phyloP scores from a whole-genome alignment of 1,284 basidiomycete species.

The Bjerkandera adusta region DNA sequence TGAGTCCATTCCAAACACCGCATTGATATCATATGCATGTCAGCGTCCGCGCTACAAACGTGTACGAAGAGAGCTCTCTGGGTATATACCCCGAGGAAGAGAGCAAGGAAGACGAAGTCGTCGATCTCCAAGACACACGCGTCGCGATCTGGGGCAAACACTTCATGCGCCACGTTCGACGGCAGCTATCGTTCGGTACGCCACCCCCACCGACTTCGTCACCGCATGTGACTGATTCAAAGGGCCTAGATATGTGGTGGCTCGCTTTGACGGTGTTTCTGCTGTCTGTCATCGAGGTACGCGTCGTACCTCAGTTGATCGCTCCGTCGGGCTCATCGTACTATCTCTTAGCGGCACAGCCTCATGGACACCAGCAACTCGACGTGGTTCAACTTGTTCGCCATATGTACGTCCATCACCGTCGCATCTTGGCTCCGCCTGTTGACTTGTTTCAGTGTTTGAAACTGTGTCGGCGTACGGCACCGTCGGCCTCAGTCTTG shows the following conservation, averaged over 20 bases:
- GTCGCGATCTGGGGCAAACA: slow-evolving; percentile 75
- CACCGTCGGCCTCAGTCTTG: slow-evolving; percentile 73
- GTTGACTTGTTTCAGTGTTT: slow-evolving; percentile 38
- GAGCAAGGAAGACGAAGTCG: slow-evolving; percentile 42
- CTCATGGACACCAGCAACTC: slow-evolving; percentile 41
- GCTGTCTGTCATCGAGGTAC: slow-evolving; percentile 85
- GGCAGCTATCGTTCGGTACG: slow-evolving; percentile 85
- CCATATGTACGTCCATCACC: slow-evolving; percentile 23
- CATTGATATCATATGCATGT: neutral
- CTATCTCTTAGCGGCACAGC: slow-evolving; percentile 55
- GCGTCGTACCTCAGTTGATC: too few species aligned
- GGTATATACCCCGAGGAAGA: slow-evolving; percentile 66
- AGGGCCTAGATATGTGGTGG: slow-evolving; percentile 84
- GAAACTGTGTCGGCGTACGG: slow-evolving; percentile 69
- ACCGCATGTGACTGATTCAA: neutral
- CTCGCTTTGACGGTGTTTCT: slow-evolving; percentile 75
- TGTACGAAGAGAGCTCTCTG: slow-evolving; percentile 90
- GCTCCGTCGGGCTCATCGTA: too few species aligned
- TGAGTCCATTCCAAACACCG: neutral
- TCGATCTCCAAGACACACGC: slow-evolving; percentile 39
- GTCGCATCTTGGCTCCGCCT: neutral
- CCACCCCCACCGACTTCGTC: slow-evolving; percentile 1
- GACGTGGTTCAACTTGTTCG: slow-evolving; percentile 68
- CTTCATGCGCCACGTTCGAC: slow-evolving; percentile 76
- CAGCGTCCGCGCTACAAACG: slow-evolving; percentile 95